phyloP scores from a whole-genome alignment of 495 filamentous ascomycete genomes.

The Zalerion maritima region DNA sequence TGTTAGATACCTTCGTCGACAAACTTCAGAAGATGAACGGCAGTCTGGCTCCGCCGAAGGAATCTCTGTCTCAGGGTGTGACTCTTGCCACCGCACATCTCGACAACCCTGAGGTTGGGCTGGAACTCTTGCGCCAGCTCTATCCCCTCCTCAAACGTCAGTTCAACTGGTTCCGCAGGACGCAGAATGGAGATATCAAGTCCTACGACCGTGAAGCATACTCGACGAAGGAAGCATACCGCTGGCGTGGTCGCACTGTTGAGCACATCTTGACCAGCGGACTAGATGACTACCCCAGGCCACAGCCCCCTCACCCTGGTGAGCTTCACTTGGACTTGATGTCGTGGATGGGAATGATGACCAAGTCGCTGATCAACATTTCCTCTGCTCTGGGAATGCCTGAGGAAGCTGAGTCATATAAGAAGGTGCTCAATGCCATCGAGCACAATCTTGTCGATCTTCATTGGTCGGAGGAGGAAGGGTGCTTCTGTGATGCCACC shows the following conservation, averaged over 20 bases:
- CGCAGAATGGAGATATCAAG: conserved; percentile 80
- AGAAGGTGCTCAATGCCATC: conserved; percentile 63
- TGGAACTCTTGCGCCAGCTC: conserved; percentile 60
- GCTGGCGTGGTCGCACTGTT: conserved; percentile 84
- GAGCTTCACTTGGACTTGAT: conserved; percentile 93
- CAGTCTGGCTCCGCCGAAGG: conserved; percentile 13
- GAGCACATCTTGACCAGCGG: conserved; percentile 85
- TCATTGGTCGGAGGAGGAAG: conserved; percentile 69
- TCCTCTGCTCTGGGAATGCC: conserved; percentile 52
- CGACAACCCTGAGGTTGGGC: conserved; percentile 49
- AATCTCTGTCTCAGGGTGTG: conserved; percentile 19
- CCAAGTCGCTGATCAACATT: conserved; percentile 61
- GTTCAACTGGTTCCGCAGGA: conserved; percentile 87
- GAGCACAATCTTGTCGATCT: conserved; percentile 80
- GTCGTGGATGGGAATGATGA: conserved; percentile 95
- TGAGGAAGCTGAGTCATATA: conserved; percentile 61
- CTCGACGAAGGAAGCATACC: conserved; percentile 78
- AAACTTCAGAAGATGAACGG: conserved; percentile 41
- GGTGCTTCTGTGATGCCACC: conserved; percentile 87
- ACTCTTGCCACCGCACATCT: conserved; percentile 43
- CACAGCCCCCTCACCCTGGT: conserved; percentile 93
- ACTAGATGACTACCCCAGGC: conserved; percentile 86
- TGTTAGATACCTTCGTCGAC: conserved; percentile 68
- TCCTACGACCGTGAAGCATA: conserved; percentile 78
- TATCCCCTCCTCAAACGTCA: conserved; percentile 90